Conservation (phyloP, 2,329 filamentous ascomycete species). For the Colletotrichum plurivorum region DNA sequence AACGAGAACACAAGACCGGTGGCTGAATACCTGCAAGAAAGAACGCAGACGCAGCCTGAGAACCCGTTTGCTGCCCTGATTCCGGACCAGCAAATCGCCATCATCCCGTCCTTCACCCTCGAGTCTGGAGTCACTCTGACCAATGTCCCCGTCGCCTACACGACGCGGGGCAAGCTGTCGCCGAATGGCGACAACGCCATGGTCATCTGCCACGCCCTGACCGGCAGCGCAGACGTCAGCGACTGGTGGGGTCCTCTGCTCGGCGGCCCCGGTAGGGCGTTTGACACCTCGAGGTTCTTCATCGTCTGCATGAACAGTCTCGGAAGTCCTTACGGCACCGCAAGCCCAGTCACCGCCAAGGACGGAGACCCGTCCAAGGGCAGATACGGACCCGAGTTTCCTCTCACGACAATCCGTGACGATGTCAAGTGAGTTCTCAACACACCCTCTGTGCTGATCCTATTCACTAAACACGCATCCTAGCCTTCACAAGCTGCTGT, state of each 20-base stretch:
- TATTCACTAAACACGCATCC: neutral
- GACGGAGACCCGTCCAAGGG: conserved; percentile 82
- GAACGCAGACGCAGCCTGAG: conserved; percentile 80
- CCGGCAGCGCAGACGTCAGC: conserved; percentile 85
- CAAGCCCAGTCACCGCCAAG: conserved; percentile 90
- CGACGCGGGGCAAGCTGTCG: conserved; percentile 73
- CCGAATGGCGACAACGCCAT: conserved; percentile 75
- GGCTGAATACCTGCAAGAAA: conserved; percentile 78
- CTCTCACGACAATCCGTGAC: conserved; percentile 93
- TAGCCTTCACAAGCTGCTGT: conserved; percentile 82
- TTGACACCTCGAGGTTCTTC: conserved; percentile 88
- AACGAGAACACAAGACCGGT: conserved; percentile 54
- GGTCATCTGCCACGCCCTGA: conserved; percentile 87
- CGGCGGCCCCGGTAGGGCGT: conserved; percentile 82
- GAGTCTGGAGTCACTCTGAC: conserved; percentile 89
- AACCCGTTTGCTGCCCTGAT: conserved; percentile 93
- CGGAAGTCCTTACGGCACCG: conserved; percentile 87
- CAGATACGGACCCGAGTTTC: conserved; percentile 95
- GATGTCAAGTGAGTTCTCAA: conserved; percentile 83
- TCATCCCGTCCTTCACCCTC: conserved; percentile 90
- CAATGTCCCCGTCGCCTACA: conserved; percentile 82
- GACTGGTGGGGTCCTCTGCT: conserved; percentile 93
- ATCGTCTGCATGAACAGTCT: conserved; percentile 89
- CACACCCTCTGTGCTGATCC: neutral
- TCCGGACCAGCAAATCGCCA: conserved; percentile 87